Percentiles rank a stretch among this genome's conserved stretches.
These are phyloP conservation scores for Amoebophrya sp. DNA, from an alignment of 169 alveolate species.

Conservation along the genomic window DNA sequence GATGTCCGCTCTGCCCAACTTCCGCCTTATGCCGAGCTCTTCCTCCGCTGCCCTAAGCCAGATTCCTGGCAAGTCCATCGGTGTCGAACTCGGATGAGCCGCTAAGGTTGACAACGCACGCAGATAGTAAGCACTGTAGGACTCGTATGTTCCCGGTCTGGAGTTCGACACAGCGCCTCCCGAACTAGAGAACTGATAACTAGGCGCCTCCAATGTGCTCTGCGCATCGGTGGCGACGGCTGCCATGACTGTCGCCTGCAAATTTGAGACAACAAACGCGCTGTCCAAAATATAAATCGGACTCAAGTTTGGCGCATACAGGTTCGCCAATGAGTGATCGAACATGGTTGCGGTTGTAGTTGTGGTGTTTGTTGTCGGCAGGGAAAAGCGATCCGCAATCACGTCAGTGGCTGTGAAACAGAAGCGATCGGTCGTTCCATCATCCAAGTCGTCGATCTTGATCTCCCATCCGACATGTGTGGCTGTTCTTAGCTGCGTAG, in stretches of 20 bases:
- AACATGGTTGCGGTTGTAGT: not conserved
- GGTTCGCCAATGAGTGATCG: not conserved
- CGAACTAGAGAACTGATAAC: not conserved
- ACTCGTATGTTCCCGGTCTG: not conserved
- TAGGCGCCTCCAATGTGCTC: not conserved
- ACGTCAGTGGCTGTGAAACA: not conserved
- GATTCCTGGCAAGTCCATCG: not conserved
- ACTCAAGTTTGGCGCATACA: not conserved
- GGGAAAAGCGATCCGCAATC: not conserved
- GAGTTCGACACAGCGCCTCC: not conserved
- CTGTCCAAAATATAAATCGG: not conserved
- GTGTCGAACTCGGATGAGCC: not conserved
- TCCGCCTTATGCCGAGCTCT: no score
- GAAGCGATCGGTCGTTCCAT: not conserved
- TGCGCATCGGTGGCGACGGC: not conserved
- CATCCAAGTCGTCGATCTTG: conserved; percentile 17
- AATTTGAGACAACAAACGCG: not conserved
- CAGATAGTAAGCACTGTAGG: not conserved
- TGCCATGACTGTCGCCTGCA: not conserved
- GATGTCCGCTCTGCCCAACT: no score
- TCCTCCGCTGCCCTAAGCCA: not conserved
- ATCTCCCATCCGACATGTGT: conserved; percentile 25
- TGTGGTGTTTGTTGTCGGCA: not conserved
- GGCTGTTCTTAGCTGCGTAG: not conserved
- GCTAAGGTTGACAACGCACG: not conserved